Evolutionary conservation across 371 early-diverging fungal genomes (phyloP), one percentile per base, ranked within the genome.

Genomic region (Thermomucor indicae-seudaticae): DNA sequence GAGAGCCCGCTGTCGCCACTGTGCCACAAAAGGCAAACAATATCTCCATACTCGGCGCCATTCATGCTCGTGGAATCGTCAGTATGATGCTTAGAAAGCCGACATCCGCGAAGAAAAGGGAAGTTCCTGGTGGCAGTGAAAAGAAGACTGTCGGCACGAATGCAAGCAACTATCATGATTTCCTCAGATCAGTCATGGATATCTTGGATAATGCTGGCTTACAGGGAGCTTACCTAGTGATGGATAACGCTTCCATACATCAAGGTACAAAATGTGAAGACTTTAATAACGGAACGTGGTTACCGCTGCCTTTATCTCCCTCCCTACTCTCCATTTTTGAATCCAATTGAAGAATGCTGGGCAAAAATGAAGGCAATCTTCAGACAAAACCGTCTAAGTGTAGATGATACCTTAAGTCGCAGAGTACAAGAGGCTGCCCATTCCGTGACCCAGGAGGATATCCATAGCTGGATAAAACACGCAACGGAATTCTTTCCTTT

Each of bases 231-330:
- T 46, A 20, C 44, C 41, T 11, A 20, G 43, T 24, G 14, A 43
- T 43, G 43, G 10, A 43, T n/a, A 43, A 19, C 43, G 43, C 43
- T 22, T 24, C 43, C 14, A 43, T 43, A 43, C 43, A 32, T 32
- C 17, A 22, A 19, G 24, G 24, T 43, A 17, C 10, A 43, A 20
- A 23, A 6, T n/a, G 14, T 22, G 24, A 22, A 24, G 24, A 43
- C 43, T 43, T 43, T 23, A 22, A 17, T 43, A 22, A 43, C 43
- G 4, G 43, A 43, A 43, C 23, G 43, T 43, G 43, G 43, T 6
- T 43, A 43, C 43, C 24, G 43, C 43, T 43, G 43, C 43, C 8
- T 22, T 16, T 43, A 43, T 43, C 43, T 43, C 3, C 43, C 10
- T 43, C 43, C 43, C 14, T 43, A 43, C 43, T 43, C 43, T 43